These are phyloP conservation scores for Naematelia encephala DNA, from an alignment of 768 basidiomycete species.

Conservation along the genomic window DNA sequence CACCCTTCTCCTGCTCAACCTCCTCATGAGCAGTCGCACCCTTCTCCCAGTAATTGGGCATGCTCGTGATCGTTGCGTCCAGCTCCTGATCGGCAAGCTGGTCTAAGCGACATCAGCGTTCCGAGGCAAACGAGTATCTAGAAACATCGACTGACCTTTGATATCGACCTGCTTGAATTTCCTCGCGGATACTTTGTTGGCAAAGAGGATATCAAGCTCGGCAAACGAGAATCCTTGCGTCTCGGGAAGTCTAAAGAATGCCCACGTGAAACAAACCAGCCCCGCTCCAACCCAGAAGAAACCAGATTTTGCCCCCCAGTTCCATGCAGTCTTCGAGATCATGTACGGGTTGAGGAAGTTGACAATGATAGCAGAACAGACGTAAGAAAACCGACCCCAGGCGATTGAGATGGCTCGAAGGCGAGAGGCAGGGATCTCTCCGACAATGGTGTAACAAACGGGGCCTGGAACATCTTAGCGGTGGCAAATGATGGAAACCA, in stretches of 20 bases:
- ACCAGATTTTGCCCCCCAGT: constrained; percentile 6
- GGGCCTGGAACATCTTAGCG: constrained; percentile 9
- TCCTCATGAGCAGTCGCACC: too few relatives aligned
- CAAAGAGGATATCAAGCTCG: constrained; percentile 12
- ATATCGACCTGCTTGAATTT: constrained; percentile 10
- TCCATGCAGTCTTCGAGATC: constrained; percentile 6
- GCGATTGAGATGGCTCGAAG: constrained; percentile 49
- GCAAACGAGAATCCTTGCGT: constrained; percentile 4
- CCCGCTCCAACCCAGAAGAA: constrained; percentile 12
- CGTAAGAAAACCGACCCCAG: constrained; percentile 30
- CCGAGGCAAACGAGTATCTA: too few relatives aligned
- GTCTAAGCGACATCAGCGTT: too few relatives aligned
- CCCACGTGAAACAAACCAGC: constrained; percentile 7
- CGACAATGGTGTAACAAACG: constrained; percentile 44
- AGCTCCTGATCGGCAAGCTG: too few relatives aligned
- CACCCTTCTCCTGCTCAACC: too few relatives aligned
- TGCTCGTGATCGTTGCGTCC: too few relatives aligned
- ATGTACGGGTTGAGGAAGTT: constrained; percentile 6
- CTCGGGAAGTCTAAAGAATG: constrained; percentile 17
- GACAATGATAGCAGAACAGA: constrained; percentile 5
- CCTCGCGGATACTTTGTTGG: constrained; percentile 3
- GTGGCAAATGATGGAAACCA: too few relatives aligned
- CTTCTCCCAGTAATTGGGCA: too few relatives aligned
- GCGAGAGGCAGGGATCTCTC: constrained; percentile 45
- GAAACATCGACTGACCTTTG: too few relatives aligned